Base-by-base conservation (phyloP, 2,329 filamentous ascomycete genomes). In the Leptoxyphium fumago region DNA sequence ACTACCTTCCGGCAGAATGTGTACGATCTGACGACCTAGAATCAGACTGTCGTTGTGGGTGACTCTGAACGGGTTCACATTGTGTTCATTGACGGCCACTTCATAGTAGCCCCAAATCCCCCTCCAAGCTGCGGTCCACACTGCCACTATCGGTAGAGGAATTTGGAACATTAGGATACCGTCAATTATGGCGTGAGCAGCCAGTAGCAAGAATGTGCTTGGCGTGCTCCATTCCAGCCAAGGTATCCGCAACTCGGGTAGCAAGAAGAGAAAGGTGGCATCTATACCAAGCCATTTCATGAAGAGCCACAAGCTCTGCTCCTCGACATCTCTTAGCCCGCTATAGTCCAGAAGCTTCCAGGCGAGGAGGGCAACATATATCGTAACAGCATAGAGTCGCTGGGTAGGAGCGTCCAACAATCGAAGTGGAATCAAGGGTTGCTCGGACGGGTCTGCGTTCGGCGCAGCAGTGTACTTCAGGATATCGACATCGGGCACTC, bases 11-110 rank as follows among this genome's bases (percentile, higher is more conserved):
- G 91, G 91, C 44, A 98, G 70, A 57, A 98, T 94, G 60, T 98
- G 91, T 64, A 98, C 89, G 54, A 95, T 94, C 66, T 96, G 88
- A 62, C 87, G 91, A 58, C 91, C 91, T 66, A 94, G 75, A 50
- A 98, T 96, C 57, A 96, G 74, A 17, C 88, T 94, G 29, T 85
- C 77, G 61, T 96, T 95, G 61, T 95, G 85, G 48, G 94, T 70
- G 50, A 98, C 88, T 49, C 76, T 80, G 26, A 82, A 83, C 13
- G 88, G 78, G 59, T 94, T 94, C 60, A 98, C 89, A 57, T 80
- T 85, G 52, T 83, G 80, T 62, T 95, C 93, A n/a, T 85, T 91
- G 52, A 98, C 82, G 42, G 89, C 86, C 48, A 94, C 67, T 65
- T 98, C 91, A 56, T 85, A 82, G 5, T 53, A 55, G 61, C 96